These are phyloP conservation scores for Penicillium sp. DNA, from an alignment of 2,329 filamentous ascomycete species.

Conservation along the genomic window DNA sequence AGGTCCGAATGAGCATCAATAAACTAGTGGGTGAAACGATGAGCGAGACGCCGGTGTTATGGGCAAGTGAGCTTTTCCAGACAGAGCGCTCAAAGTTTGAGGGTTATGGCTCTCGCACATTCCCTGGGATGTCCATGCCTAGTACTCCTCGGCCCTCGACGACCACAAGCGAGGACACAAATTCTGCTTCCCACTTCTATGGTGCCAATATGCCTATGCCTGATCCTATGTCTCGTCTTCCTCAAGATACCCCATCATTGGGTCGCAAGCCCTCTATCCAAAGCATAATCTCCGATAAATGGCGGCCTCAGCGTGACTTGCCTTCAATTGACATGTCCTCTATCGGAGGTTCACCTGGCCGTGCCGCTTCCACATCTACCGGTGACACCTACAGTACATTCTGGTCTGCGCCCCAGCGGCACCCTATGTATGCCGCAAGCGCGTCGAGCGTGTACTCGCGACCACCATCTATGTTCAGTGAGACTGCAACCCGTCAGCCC, in stretches of 20 bases:
- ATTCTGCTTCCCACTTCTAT: constrained; percentile 29
- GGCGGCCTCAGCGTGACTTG: constrained; percentile 56
- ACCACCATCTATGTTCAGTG: constrained; percentile 43
- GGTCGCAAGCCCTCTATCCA: constrained; percentile 64
- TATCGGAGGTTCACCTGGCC: constrained; percentile 57
- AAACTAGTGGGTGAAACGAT: constrained; percentile 83
- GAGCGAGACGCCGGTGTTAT: constrained; percentile 79
- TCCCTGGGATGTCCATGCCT: constrained; percentile 46
- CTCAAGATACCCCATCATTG: constrained; percentile 37
- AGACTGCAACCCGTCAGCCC: constrained; percentile 32
- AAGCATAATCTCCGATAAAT: constrained; percentile 67
- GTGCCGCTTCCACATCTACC: constrained; percentile 66
- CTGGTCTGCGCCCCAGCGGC: constrained; percentile 81
- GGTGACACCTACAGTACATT: constrained; percentile 77
- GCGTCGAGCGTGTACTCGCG: constrained; percentile 56
- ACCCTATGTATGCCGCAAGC: constrained; percentile 62
- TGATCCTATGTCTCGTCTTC: constrained; percentile 31
- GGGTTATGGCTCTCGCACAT: constrained; percentile 37
- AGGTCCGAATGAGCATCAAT: constrained; percentile 80
- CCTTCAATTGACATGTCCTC: constrained; percentile 62
- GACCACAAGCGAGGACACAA: constrained; percentile 45
- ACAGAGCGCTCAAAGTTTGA: constrained; percentile 58
- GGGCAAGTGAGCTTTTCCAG: constrained; percentile 86
- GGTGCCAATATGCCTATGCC: constrained; percentile 29
- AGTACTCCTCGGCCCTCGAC: constrained; percentile 43